Conservation (phyloP, 2,329 filamentous ascomycete genomes). For the Escovopsis sp. region DNA sequence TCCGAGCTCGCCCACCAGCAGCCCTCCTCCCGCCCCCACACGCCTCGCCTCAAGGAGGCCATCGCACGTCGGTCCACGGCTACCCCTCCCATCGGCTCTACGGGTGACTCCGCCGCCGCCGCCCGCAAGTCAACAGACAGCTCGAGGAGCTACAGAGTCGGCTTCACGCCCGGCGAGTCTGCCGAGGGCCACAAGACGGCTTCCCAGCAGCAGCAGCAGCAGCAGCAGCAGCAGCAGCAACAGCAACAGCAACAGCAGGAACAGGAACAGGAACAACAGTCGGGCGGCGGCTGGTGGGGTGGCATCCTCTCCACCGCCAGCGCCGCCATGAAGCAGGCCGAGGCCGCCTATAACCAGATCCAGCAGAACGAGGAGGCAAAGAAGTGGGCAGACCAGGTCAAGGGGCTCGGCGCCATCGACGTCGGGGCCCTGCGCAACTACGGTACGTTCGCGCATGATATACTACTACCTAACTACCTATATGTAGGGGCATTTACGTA, state of each 20-base stretch:
- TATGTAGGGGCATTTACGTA: background rate
- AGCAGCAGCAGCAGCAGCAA: background rate
- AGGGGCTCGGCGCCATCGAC: conserved; percentile 47
- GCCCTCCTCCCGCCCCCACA: conserved; percentile 63
- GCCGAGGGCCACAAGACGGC: conserved; percentile 25
- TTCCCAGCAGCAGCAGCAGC: conserved; percentile 35
- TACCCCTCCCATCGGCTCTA: conserved; percentile 32
- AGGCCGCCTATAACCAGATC: conserved; percentile 85
- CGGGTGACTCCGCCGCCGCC: conserved; percentile 44
- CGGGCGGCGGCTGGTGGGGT: conserved; percentile 76
- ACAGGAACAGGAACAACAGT: conserved; percentile 10
- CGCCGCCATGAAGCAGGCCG: conserved; percentile 81
- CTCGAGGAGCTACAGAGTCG: conserved; percentile 53
- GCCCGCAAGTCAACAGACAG: conserved; percentile 67
- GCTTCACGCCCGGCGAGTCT: conserved; percentile 50
- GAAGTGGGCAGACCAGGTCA: conserved; percentile 88
- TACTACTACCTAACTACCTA: background rate
- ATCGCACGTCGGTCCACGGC: conserved; percentile 30
- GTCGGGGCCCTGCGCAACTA: conserved; percentile 53
- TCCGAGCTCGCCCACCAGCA: conserved; percentile 49
- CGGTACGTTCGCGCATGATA: conserved; percentile 13
- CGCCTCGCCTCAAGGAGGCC: conserved; percentile 54
- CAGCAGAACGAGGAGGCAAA: conserved; percentile 94
- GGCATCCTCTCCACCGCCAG: conserved; percentile 70
- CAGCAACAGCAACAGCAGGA: background rate